Base-by-base conservation (phyloP, 2,329 filamentous ascomycete species). In the Fusarium sambucinum region DNA sequence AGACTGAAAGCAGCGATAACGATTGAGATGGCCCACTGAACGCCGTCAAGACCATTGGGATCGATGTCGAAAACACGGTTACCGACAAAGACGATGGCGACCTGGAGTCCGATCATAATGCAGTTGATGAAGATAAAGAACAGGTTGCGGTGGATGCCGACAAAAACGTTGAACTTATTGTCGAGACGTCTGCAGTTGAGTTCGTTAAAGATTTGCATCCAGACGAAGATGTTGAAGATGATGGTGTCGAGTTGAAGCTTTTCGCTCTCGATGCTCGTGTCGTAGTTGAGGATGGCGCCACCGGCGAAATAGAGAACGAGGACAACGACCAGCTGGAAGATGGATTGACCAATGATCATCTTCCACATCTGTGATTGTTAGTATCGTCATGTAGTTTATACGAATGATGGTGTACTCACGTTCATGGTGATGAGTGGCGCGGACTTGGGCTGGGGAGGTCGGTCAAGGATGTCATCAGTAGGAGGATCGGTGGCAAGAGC, bases 201-300 rank as follows among this genome's bases (percentile, higher is more conserved):
- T 13, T 41, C 59, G 69, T 98, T 98, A 83, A 98, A 98, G 73
- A 98, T 96, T 73, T 98, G 95, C 94, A 98, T 97, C 95, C 95
- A 98, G 47, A 97, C 95, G 76, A 98, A 98, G 0, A 93, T 95
- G 82, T 98, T 98, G 86, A 98, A 98, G 7, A 98, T 92, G 45
- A 98, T 85, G 2, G 94, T 96, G 52, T 89, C 84, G 60, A 96
- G 84, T 72, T 92, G 84, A 1, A 77, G 79, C 1, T 55, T 30
- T 0, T 76, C 11, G 82, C 82, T n/a, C 93, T 83, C 33, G 73
- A 68, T 7, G 74, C 76, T 30, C 69, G 63, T 9, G 77, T 72
- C 13, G 75, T 33, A 75, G 6, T 27, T 21, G 5, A 64, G 61
- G n/a, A 64, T 64, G 9, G 81, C 60, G 79, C 80, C 50, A 86